Percentiles rank a stretch among this genome's conserved stretches.
Evolutionary conservation across 176 grass and related monocot species (phyloP).

Genomic region (Rhynchospora tenuis): DNA sequence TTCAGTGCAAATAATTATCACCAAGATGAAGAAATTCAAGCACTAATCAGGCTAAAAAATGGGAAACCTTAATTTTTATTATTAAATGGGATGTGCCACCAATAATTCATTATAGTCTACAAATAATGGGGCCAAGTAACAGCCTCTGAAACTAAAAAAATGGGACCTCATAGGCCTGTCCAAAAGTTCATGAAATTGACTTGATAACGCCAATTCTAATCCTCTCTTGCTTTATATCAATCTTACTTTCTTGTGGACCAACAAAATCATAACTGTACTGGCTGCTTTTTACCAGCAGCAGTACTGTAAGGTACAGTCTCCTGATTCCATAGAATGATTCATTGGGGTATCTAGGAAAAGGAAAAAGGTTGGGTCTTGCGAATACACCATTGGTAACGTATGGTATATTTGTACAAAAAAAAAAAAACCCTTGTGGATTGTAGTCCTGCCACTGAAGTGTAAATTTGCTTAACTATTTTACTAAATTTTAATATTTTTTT

Average conservation of each 20-base stretch:
- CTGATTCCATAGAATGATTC: neutral
- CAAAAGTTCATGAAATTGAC: neutral
- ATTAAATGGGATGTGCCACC: neutral
- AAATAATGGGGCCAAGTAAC: neutral
- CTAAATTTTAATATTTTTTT: slow-evolving; percentile 11
- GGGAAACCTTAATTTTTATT: neutral
- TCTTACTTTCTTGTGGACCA: slow-evolving; percentile 8
- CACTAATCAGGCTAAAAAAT: neutral
- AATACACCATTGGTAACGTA: neutral
- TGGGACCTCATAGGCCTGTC: neutral
- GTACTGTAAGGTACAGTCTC: slow-evolving; percentile 14
- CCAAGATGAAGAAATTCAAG: neutral
- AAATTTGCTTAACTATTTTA: neutral
- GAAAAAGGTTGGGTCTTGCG: neutral
- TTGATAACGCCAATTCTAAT: slow-evolving; percentile 7
- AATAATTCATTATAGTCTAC: neutral
- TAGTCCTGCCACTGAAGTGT: neutral
- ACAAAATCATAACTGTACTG: neutral
- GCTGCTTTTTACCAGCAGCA: neutral
- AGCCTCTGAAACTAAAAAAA: slow-evolving; percentile 3
- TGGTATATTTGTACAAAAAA: neutral
- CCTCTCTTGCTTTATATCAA: slow-evolving; percentile 11
- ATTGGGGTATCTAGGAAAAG: neutral
- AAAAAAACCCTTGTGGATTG: neutral
- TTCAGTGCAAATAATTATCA: neutral